Evolutionary conservation across 2,329 filamentous ascomycete species (phyloP), one percentile per base, ranked within the genome.

Genomic region (Pseudofabraea citricarpa): DNA sequence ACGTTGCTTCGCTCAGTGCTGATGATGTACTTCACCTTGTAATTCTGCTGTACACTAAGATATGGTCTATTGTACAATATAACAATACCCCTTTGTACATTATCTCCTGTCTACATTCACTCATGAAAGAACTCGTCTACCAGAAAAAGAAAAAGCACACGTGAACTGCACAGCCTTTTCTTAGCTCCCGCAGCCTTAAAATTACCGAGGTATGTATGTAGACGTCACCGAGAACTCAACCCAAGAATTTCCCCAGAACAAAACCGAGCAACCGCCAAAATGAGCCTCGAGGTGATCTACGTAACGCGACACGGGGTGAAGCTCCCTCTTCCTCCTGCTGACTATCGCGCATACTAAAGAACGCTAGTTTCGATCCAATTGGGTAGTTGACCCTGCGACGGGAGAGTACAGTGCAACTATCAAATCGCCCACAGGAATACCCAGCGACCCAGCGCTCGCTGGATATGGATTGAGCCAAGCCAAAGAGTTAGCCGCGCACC

Each of bases 401-500:
- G 91, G 93, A 41, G 75, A 74, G 55, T 97, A 97, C 70, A 77
- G 75, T 42, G 72, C 85, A 19, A 73, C 73, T 46, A 80, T 93
- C 52, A 80, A 75, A 32, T 89, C 87, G 27, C 91, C 93, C 1
- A 97, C 93, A 5, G 87, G 87, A 41, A 90, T 95, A 51, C 76
- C 90, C 4, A 85, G 86, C 20, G 93, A 98, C 61, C 90, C 90
- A 36, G 83, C 88, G 8, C 76, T 98, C 55, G 90, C 90, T 6
- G 81, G 87, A 18, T 84, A 97, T 60, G 93, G 93, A 45, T 85
- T 94, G 31, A 74, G 80, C 40, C 93, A 98, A 70, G 81, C 90
- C 18, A 73, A 79, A 48, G 83, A 97, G 66, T 75, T 97, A 36
- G 90, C 75, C 2, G 69, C 64, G 6, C 76, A 87, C 58, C 72